Base-by-base conservation (phyloP, 139 green algal genomes). In the Micromonas commoda region DNA sequence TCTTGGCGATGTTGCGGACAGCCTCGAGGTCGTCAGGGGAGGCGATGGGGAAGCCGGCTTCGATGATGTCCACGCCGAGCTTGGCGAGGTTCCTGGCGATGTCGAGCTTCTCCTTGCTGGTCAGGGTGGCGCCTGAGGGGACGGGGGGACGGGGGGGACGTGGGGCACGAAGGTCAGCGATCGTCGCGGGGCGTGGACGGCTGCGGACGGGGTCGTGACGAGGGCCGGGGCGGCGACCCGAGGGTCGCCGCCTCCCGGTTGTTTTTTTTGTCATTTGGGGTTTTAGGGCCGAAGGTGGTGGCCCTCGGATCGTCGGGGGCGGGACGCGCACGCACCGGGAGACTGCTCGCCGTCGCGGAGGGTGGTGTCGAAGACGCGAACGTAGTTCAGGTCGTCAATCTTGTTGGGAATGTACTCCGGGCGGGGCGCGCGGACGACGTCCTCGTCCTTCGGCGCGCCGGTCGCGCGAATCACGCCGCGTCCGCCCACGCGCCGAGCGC, bases 341-440 rank as follows among this genome's bases (percentile, higher is more conserved):
- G 88, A 96, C 85, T 99, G 95, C 87, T 99, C 95, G 24, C 95
- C 95, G 73, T 98, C 95, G 6, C 95, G 86, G 45, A 99, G 88
- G 9, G 95, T 99, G 28, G 95, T 99, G 85, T 99, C 95, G 73
- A 99, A 99, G 37, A 99, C 97, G 34, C 94, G 88, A 13, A 98
- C 92, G 74, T 96, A 94, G 80, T 95, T 91, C 65, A 94, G 93
- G 79, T 98, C 94, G 67, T 89, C 84, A 35, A 98, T 98, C 0
- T 85, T 73, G 83, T 66, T 78, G 0, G 83, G 83, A 31, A 84
- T 45, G 71, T 87, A 87, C 70, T 81, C 64, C 9, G 83, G 83
- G 33, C 83, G 53, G 31, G 71, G 29, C 28, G 45, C 45, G 23
- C 71, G 28, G 13, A 19, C 2, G 2, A 77, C 71, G 34, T 9